Conservation (phyloP, 208 protist genomes). For the Trypanosoma mega region DNA sequence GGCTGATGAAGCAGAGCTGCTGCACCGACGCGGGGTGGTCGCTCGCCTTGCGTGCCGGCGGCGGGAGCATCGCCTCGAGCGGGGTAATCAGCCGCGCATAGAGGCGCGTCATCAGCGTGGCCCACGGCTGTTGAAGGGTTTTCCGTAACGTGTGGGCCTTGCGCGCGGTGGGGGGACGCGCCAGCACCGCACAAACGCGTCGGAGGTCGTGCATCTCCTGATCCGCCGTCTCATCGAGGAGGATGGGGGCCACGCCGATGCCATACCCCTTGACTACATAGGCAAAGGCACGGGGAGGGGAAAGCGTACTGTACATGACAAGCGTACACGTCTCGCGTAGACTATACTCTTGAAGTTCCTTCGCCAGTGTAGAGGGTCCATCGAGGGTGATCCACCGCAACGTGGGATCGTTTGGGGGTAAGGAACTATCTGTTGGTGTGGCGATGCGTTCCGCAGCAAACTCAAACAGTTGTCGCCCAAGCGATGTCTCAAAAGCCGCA, state of each 20-base stretch:
- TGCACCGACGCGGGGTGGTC: slow-evolving; percentile 11
- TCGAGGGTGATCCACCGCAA: slow-evolving; percentile 44
- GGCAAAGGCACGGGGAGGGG: slow-evolving; percentile 5
- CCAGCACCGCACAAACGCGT: slow-evolving; percentile 4
- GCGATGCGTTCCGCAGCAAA: background rate
- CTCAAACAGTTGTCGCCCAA: background rate
- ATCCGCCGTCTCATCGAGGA: slow-evolving; percentile 12
- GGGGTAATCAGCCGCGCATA: slow-evolving; percentile 66
- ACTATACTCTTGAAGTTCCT: slow-evolving; percentile 24
- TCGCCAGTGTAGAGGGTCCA: slow-evolving; percentile 40
- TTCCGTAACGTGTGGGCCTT: slow-evolving; percentile 5
- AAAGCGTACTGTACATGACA: slow-evolving; percentile 20
- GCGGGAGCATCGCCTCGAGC: slow-evolving; percentile 47
- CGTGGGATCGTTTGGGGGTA: slow-evolving; percentile 33
- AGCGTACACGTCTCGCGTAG: slow-evolving; percentile 4
- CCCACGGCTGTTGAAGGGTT: slow-evolving; percentile 34
- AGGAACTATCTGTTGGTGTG: slow-evolving; percentile 8
- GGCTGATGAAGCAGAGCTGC: slow-evolving; percentile 26
- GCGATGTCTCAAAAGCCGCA: background rate
- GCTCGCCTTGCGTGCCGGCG: slow-evolving; percentile 37
- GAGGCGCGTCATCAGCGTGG: slow-evolving; percentile 35
- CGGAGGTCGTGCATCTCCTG: slow-evolving; percentile 19
- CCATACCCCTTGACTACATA: slow-evolving; percentile 15
- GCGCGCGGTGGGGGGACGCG: background rate
- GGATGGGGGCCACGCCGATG: slow-evolving; percentile 7